Percentiles rank a stretch among this genome's conserved stretches.
These are phyloP conservation scores for Solanum arcanum DNA, from an alignment of 257 asterid species.

Conservation along the genomic window DNA sequence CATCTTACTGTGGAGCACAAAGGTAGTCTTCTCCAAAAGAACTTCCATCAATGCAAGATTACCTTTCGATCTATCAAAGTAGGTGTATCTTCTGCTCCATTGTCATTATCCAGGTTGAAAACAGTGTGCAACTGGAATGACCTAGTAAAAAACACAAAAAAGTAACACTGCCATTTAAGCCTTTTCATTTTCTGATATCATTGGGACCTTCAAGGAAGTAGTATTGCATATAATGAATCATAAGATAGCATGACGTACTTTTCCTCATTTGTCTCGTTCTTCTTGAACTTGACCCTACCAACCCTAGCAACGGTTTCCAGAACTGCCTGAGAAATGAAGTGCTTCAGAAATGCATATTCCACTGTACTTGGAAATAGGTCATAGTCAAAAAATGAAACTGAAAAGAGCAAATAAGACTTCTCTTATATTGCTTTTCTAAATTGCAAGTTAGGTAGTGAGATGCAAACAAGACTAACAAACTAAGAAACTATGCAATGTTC, in stretches of 20 bases:
- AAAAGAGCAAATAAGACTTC: not conserved
- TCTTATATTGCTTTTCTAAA: not conserved
- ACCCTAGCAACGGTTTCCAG: conserved; percentile 85
- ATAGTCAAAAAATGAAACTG: not conserved
- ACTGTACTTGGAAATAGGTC: not conserved
- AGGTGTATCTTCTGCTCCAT: conserved; percentile 63
- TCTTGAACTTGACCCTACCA: conserved; percentile 77
- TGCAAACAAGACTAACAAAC: not conserved
- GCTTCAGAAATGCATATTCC: not conserved
- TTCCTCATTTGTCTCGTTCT: conserved; percentile 65
- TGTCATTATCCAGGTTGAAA: conserved; percentile 59
- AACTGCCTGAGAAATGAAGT: conserved; percentile 55
- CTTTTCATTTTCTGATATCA: not conserved
- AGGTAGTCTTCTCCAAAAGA: not conserved
- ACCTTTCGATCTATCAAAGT: conserved; percentile 71
- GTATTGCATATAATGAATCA: conserved; percentile 1
- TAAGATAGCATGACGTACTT: conserved; percentile 40
- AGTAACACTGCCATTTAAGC: conserved; percentile 5
- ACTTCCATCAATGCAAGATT: conserved; percentile 3
- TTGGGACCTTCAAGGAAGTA: not conserved
- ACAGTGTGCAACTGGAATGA: conserved; percentile 65
- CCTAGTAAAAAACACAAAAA: conserved; percentile 29
- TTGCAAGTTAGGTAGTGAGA: not conserved
- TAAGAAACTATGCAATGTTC: not conserved
- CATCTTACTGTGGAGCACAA: not conserved